Conservation (phyloP, 176 grass and related monocot genomes). For the Musa beccarii region DNA sequence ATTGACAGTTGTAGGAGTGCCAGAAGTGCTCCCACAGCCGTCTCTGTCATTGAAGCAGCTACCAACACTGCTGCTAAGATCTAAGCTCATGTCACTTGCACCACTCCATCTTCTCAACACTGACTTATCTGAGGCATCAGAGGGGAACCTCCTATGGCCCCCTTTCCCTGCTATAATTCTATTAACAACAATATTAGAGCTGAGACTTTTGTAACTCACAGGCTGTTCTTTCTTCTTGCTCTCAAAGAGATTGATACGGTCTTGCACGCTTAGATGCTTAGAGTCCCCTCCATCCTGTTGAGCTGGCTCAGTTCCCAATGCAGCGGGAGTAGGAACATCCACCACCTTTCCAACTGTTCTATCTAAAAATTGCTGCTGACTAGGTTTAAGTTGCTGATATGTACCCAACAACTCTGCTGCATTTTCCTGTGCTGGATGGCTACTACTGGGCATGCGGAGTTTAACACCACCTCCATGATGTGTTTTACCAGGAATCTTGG, state of each 20-base stretch:
- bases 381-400: conserved; percentile 9
- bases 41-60: conserved; percentile 50
- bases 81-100: conserved; percentile 90
- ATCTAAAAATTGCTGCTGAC: background rate
- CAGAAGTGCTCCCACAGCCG: conserved; percentile 44
- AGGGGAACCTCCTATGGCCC: conserved; percentile 69
- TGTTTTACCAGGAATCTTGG: background rate
- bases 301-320: background rate
- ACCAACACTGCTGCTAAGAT: conserved; percentile 49
- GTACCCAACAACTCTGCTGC: background rate
- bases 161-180: conserved; percentile 53
- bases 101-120: conserved; percentile 71
- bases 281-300: conserved; percentile 23
- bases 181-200: conserved; percentile 30
- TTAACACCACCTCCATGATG: background rate
- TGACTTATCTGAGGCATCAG: conserved; percentile 64
- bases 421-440: background rate
- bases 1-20: conserved; percentile 50
- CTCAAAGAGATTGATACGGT: conserved; percentile 92
- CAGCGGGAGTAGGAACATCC: conserved; percentile 26
- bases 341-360: conserved; percentile 36
- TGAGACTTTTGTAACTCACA: conserved; percentile 43
- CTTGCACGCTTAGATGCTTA: conserved; percentile 64
- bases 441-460: background rate
- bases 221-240: conserved; percentile 67